A percentile compares a stretch with the other conserved stretches of the same genome.
Conservation (phyloP, 257 asterid species). For the Parsonsia alboflavescens region DNA sequence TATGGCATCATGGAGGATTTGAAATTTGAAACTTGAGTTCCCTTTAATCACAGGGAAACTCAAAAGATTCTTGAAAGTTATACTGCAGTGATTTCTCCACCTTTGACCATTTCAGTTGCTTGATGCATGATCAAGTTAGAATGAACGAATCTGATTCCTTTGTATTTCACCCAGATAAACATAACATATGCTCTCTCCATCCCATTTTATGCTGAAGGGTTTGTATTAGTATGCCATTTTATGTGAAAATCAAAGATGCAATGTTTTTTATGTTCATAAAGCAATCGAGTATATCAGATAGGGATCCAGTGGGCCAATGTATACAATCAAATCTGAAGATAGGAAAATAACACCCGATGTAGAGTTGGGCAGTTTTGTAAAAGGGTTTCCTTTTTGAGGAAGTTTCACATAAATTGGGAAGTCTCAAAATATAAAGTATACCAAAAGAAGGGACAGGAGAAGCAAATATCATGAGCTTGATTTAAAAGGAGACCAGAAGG, state of each 20-base stretch:
- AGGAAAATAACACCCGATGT: neutral
- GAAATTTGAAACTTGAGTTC: neutral
- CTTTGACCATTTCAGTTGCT: neutral
- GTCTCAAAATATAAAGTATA: neutral
- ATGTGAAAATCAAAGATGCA: neutral
- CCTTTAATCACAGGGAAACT: neutral
- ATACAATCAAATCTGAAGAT: neutral
- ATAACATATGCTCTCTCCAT: neutral
- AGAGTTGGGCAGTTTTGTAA: neutral
- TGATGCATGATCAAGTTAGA: neutral
- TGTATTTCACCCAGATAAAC: neutral
- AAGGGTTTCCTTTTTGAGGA: neutral
- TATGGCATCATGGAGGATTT: neutral
- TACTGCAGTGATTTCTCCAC: neutral
- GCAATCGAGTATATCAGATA: no score
- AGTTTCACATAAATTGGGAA: neutral
- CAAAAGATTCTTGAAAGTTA: neutral
- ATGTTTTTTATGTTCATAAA: no score
- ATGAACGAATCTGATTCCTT: neutral
- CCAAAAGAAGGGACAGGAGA: neutral
- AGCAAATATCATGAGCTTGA: neutral
- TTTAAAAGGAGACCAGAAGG: neutral
- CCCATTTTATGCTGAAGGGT: neutral
- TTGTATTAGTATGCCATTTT: no score
- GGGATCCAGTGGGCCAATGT: neutral